Percentiles rank a stretch among this genome's conserved stretches.
These are phyloP conservation scores for Rosellinia necatrix DNA, from an alignment of 2,329 filamentous ascomycete species.

Conservation along the genomic window DNA sequence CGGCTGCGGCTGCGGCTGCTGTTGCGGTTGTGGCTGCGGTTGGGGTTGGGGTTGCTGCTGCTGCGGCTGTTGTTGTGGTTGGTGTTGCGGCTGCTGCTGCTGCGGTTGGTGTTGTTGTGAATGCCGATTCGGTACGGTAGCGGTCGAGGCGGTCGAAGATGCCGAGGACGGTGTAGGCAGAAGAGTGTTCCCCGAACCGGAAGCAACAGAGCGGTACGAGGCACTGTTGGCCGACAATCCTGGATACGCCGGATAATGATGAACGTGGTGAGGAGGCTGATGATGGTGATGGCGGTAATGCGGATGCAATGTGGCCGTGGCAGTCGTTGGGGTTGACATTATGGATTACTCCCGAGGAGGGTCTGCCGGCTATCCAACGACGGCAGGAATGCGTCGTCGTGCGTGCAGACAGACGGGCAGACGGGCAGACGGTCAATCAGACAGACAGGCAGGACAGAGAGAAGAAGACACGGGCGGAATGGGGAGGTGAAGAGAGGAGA, in stretches of 20 bases:
- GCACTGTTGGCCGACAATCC: conserved; percentile 40
- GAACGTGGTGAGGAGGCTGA: conserved; percentile 65
- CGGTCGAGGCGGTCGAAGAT: conserved; percentile 45
- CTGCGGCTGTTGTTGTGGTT: conserved; percentile 28
- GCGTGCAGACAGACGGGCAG: neutral
- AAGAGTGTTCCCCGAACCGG: conserved; percentile 39
- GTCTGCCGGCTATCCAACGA: conserved; percentile 1
- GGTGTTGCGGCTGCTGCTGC: conserved; percentile 22
- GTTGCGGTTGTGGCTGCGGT: conserved; percentile 21
- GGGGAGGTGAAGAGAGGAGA: neutral
- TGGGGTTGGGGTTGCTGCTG: conserved; percentile 36
- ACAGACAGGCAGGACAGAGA: neutral
- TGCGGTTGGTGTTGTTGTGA: conserved; percentile 32
- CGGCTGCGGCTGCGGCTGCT: conserved; percentile 26
- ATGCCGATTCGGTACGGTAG: conserved; percentile 37
- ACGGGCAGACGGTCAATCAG: neutral
- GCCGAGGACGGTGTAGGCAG: conserved; percentile 42
- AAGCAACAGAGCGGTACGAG: conserved; percentile 46
- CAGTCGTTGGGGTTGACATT: conserved; percentile 84
- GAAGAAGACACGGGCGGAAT: neutral
- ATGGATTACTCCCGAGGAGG: conserved; percentile 24
- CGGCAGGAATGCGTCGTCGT: conserved; percentile 14
- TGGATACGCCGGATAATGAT: conserved; percentile 50
- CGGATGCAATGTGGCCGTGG: conserved; percentile 72
- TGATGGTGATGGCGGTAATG: conserved; percentile 66